Base-by-base conservation (phyloP, 495 filamentous ascomycete species). In the Thozetella sp. region DNA sequence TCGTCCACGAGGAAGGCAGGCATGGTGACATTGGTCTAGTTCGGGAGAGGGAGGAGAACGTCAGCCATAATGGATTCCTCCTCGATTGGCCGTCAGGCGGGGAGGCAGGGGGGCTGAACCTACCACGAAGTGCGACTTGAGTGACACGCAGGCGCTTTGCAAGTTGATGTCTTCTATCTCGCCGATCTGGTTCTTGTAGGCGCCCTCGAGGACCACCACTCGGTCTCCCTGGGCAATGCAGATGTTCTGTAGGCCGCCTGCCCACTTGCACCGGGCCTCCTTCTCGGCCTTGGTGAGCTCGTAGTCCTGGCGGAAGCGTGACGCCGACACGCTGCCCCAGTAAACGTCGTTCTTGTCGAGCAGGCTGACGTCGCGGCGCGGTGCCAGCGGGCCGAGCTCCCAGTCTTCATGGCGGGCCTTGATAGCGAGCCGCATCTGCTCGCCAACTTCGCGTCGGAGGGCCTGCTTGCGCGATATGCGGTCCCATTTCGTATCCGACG, bases 171-270 rank as follows among this genome's bases (percentile, higher is more conserved):
- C 63, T 51, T 56, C 66, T 25, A 97, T 84, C 26, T 74, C 75
- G 25, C 88, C 88, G 76, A 99, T 96, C 73, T 88, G 89, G 58
- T 92, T 92, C 77, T 87, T 89, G 61, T 93, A 90, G 58, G 78
- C 78, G 22, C 93, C 93, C 53, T 88, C 86, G 50, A 89, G 75
- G 27, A 96, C 70, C 34, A 92, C 91, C 26, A 96, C 91, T 55
- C 93, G 81, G 66, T 97, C 93, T 10, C 85, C 87, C 9, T 73
- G 67, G 17, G 78, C 83, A 62, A 97, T 80, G 57, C 89, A 88
- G 60, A 88, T 78, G 63, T 80, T 79, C 65, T 82, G 79, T 43
- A 80, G 75, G 55, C 85, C 86, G 46, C 79, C 78, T 26, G 69
- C 69, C 79, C 79, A 82, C 11, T 71, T 66, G 27, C 67, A 69